phyloP scores from a whole-genome alignment of 2,329 filamentous ascomycete species.

The Pestalotiopsis sp. region DNA sequence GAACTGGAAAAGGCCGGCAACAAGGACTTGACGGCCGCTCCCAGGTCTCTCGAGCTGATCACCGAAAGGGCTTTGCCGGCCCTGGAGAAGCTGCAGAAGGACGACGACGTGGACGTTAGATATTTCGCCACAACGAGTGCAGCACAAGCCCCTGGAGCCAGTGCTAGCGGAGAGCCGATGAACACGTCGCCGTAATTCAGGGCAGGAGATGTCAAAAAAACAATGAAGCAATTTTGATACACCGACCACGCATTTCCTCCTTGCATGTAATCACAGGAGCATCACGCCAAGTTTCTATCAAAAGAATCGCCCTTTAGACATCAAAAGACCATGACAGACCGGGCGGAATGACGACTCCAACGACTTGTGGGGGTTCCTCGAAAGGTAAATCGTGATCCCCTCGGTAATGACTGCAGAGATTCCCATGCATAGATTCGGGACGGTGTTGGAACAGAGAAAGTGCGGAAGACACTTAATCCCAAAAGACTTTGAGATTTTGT shows the following conservation, averaged over 20 bases:
- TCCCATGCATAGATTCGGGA: conserved; percentile 1
- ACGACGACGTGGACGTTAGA: conserved; percentile 96
- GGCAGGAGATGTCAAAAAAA: conserved; percentile 25
- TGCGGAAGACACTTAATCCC: neutral
- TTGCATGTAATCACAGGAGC: conserved; percentile 10
- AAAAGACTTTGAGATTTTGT: neutral
- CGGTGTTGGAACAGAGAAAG: neutral
- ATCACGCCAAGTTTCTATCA: conserved; percentile 2
- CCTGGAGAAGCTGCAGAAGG: conserved; percentile 92
- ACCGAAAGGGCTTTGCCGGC: conserved; percentile 85
- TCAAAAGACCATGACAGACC: neutral
- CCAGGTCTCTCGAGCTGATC: conserved; percentile 77
- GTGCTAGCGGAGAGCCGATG: conserved; percentile 59
- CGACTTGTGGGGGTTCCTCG: neutral
- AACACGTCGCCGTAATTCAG: conserved; percentile 65
- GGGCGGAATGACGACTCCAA: neutral
- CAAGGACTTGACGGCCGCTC: conserved; percentile 61
- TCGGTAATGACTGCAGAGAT: conserved; percentile 10
- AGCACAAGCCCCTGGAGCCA: conserved; percentile 53
- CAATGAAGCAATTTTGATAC: conserved; percentile 24
- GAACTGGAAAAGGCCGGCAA: conserved; percentile 79
- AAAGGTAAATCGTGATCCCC: neutral
- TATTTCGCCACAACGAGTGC: conserved; percentile 95
- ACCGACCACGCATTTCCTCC: neutral
- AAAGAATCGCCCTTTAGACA: conserved; percentile 3